These are phyloP conservation scores for Vanilla planifolia DNA, from an alignment of 106 monocot species.

Conservation along the genomic window DNA sequence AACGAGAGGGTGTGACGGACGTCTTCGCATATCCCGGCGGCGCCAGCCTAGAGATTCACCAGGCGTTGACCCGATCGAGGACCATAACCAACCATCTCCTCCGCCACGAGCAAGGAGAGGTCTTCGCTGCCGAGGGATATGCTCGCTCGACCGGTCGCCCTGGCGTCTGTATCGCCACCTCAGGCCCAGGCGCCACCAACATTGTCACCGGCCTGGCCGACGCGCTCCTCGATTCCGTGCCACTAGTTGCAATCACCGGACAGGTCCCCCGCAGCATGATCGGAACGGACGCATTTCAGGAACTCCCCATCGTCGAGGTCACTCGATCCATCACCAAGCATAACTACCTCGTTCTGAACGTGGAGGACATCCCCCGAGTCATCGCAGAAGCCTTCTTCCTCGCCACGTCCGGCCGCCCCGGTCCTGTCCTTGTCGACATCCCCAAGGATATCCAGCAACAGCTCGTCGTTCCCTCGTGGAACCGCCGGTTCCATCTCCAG, in stretches of 20 bases:
- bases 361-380: conserved; percentile 41
- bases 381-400: conserved; percentile 53
- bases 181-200: conserved; percentile 69
- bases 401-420: conserved; percentile 47
- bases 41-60: conserved; percentile 59
- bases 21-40: conserved; percentile 67
- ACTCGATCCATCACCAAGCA: conserved; percentile 57
- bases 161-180: conserved; percentile 67
- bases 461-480: conserved; percentile 33
- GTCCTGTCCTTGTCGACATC: conserved; percentile 66
- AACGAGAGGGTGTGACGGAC: conserved; percentile 48
- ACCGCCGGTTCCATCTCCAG: not conserved
- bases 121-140: conserved; percentile 62
- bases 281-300: conserved; percentile 64
- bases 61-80: conserved; percentile 44
- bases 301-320: conserved; percentile 54
- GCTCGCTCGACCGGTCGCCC: conserved; percentile 53
- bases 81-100: conserved; percentile 37
- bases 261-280: conserved; percentile 48
- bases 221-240: conserved; percentile 57
- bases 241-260: conserved; percentile 61
- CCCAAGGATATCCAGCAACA: conserved; percentile 68
- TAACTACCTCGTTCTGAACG: conserved; percentile 47
- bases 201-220: conserved; percentile 57
- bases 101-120: conserved; percentile 63